Conservation (phyloP, 1,284 basidiomycete genomes). For the Exobasidium cylindrosporum region DNA sequence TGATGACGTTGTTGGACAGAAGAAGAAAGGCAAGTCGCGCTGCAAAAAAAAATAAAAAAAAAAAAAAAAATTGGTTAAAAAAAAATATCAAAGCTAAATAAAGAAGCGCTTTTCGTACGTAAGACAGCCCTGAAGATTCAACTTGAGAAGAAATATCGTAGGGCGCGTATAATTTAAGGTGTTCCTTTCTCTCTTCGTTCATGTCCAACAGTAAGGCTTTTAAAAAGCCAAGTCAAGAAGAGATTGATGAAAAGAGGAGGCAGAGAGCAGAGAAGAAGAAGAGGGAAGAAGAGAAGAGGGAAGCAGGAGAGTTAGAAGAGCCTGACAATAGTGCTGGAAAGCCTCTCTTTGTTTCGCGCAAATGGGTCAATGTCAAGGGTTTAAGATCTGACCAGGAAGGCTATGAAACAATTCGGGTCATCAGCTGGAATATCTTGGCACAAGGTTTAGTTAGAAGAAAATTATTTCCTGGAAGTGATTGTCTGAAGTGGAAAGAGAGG, state of each 20-base stretch:
- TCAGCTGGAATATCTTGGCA: conserved; percentile 54
- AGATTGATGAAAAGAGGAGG: conserved; percentile 17
- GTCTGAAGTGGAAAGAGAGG: conserved; percentile 55
- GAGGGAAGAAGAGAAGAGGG: conserved; percentile 11
- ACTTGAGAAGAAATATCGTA: too few relatives aligned
- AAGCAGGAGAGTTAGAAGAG: not conserved
- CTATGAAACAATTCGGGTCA: conserved; percentile 1
- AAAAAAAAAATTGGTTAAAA: too few relatives aligned
- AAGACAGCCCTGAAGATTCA: too few relatives aligned
- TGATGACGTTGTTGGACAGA: too few relatives aligned
- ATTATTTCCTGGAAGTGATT: conserved; percentile 57
- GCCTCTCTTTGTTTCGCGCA: conserved; percentile 9
- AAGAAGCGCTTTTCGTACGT: too few relatives aligned
- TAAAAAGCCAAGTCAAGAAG: not conserved
- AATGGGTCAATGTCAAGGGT: conserved; percentile 12
- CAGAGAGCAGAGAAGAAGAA: conserved; percentile 19
- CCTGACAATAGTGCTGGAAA: conserved; percentile 5
- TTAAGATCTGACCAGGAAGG: not conserved
- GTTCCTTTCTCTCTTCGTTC: too few relatives aligned
- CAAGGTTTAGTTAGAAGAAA: conserved; percentile 56
- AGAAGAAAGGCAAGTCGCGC: too few relatives aligned
- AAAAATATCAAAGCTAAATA: too few relatives aligned
- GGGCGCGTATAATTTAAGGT: too few relatives aligned
- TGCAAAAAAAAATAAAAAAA: too few relatives aligned
- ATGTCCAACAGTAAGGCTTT: not conserved